Base-by-base conservation (phyloP, 768 basidiomycete genomes). In the Russula abietina region DNA sequence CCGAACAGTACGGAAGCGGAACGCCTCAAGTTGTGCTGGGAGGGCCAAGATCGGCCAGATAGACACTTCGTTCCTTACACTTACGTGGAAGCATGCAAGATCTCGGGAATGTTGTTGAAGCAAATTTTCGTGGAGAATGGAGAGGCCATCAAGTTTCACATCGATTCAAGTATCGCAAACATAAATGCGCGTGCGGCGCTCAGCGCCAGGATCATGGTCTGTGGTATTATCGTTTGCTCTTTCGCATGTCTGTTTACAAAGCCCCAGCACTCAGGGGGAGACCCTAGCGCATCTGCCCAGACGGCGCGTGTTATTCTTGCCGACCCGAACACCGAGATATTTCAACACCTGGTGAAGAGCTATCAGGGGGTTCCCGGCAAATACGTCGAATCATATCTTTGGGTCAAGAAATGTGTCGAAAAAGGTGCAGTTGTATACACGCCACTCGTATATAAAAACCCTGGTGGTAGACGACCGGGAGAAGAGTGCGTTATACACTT, bases 331-430 rank as follows among this genome's bases (percentile, higher is more conserved):
- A 89, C 88, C 0, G 87, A 89, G 24, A 80, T 87, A 4, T 92
- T 91, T 67, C 79, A 83, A 19, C 84, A 86, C 67, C 81, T 92
- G 12, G 82, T 90, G 57, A 88, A 86, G 69, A 81, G 78, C 0
- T 88, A 86, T 69, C 87, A 91, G 72, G 81, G 82, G 50, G 78
- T 84, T 39, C 77, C 85, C 3, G 80, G 85, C 53, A 91, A 90
- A 72, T 87, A 86, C 65, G 83, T 92, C 52, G 90, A 92, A 67
- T 88, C 88, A 11, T 87, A 87, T 69, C 74, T 88, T 22, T 92
- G 90, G 90, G 86, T 92, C 55, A 89, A 89, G 75, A 88, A 87
- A 69, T 91, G 89, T 62, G 83, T 91, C 55, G 88, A 89, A 68
- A 85, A 80, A 64, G 82, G 85, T 2, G 69, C 79, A 8, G 75